Percentiles rank a stretch among this genome's conserved stretches.
Conservation (phyloP, 768 basidiomycete species). For the Russula sp. region DNA sequence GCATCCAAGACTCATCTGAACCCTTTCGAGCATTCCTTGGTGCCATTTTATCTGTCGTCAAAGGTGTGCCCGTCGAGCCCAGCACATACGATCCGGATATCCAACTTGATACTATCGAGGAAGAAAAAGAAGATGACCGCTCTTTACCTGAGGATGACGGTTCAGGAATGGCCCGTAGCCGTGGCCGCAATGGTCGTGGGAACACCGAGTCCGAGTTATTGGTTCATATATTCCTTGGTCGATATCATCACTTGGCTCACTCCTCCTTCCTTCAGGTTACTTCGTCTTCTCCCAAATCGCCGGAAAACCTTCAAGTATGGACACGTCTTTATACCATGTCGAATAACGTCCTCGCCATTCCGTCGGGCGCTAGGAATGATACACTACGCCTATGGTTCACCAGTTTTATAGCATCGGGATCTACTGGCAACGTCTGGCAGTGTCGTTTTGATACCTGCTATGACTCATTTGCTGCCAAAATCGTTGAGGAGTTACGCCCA, state of each 20-base stretch:
- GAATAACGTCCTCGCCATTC: no score
- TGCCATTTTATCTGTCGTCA: neutral
- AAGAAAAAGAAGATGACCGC: no score
- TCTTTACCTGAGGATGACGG: conserved; percentile 8
- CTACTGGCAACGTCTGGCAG: no score
- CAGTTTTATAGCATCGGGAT: neutral
- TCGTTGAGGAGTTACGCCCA: no score
- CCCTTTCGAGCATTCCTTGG: neutral
- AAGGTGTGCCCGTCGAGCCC: neutral
- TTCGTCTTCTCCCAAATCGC: neutral
- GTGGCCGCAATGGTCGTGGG: neutral
- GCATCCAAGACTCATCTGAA: neutral
- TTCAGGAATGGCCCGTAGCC: neutral
- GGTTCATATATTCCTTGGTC: no score
- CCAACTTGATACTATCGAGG: neutral
- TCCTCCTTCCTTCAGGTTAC: no score
- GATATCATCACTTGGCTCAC: neutral
- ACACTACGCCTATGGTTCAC: neutral
- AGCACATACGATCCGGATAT: neutral
- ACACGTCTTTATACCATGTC: neutral
- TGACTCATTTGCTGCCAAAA: neutral
- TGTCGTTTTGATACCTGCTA: neutral
- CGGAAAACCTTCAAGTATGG: neutral
- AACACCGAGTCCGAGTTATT: no score
- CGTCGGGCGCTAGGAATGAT: neutral